A percentile compares a stretch with the other conserved stretches of the same genome.
Evolutionary conservation across 129 eudicot genomes (phyloP).

Genomic region (Flaveria trinervia): DNA sequence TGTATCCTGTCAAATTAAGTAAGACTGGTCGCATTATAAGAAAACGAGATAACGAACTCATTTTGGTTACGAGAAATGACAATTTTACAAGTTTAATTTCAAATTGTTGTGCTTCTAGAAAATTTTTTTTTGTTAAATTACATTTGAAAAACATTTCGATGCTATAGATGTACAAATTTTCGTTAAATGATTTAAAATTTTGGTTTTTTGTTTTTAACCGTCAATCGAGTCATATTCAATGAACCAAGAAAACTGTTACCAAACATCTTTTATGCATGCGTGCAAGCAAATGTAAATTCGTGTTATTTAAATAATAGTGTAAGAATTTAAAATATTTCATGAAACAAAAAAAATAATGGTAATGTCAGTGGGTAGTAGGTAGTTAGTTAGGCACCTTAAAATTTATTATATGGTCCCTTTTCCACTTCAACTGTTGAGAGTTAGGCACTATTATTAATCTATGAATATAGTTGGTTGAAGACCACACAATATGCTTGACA

Average conservation of each 20-base stretch:
- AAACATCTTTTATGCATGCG: neutral
- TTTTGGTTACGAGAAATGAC: too few species aligned
- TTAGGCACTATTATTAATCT: neutral
- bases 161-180: neutral
- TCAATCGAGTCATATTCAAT: neutral
- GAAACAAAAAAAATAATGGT: constrained; percentile 8
- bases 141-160: too few species aligned
- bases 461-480: constrained; percentile 10
- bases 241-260: neutral
- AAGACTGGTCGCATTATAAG: too few species aligned
- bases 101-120: too few species aligned
- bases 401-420: neutral
- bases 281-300: neutral
- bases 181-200: neutral
- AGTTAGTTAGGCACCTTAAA: constrained; percentile 4
- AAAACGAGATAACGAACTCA: too few species aligned
- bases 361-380: constrained; percentile 28
- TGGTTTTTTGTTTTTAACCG: neutral
- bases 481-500: constrained; percentile 17
- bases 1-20: too few species aligned
- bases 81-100: too few species aligned
- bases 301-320: neutral
- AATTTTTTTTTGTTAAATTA: too few species aligned
- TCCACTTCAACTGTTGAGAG: neutral
- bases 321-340: neutral